phyloP scores from a whole-genome alignment of 2,329 filamentous ascomycete species.

The Beauveria brongniartii region DNA sequence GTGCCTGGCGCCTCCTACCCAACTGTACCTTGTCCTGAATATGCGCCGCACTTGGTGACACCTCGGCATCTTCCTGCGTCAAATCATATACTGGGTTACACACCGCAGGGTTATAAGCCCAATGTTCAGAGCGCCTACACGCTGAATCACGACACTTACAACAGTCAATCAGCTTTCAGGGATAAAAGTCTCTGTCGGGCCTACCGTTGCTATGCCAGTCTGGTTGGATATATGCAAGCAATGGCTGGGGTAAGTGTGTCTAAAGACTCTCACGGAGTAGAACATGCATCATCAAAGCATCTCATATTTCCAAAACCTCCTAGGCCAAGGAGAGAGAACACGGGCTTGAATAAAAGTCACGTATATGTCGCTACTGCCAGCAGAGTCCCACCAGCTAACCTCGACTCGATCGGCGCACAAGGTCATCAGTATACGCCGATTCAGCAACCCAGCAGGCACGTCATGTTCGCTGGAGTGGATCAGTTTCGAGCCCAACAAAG shows the following conservation, averaged over 20 bases:
- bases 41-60: not conserved
- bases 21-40: not conserved
- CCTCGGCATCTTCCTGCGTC: not conserved
- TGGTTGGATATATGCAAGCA: constrained; percentile 57
- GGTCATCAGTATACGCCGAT: not conserved
- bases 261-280: constrained; percentile 26
- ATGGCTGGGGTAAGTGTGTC: constrained; percentile 41
- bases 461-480: constrained; percentile 27
- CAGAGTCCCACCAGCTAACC: not conserved
- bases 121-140: not conserved
- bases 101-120: not conserved
- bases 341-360: not conserved
- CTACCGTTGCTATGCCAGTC: constrained; percentile 64
- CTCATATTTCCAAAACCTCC: constrained; percentile 45
- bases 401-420: not conserved
- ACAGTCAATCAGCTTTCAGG: constrained; percentile 41
- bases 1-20: not conserved
- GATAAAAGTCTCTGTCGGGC: constrained; percentile 62
- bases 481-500: constrained; percentile 22
- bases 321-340: constrained; percentile 5
- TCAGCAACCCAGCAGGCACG: not conserved
- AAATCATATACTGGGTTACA: not conserved
- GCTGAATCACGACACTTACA: not conserved
- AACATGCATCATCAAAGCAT: constrained; percentile 37
- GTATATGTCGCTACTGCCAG: not conserved